Base-by-base conservation (phyloP, 2,329 filamentous ascomycete genomes). In the Clonostachys rhizophaga region DNA sequence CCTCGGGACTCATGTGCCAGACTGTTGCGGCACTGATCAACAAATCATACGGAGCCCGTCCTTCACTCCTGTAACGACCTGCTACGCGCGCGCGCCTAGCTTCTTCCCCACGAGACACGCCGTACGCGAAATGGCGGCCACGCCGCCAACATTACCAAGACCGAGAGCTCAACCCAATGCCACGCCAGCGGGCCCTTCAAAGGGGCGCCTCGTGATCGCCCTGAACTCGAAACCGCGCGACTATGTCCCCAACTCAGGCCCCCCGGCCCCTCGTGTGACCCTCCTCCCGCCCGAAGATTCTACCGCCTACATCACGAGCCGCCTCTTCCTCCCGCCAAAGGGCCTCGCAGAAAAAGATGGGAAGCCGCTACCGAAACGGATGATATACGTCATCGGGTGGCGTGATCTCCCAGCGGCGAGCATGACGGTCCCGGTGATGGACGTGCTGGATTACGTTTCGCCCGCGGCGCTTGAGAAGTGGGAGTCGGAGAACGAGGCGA, bases 381-480 rank as follows among this genome's bases (percentile, higher is more conserved):
- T 81, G 50, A 71, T 71, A 44, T 81, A 84, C 48, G 62, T 78
- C 3, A 67, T 85, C 6, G 73, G 74, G 7, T 82, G 78, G 72
- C 68, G 63, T 20, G 78, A 82, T 49, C 58, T 74, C 1, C 76
- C 76, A 0, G 68, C 70, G 0, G 76, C 74, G 37, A 67, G 70
- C 16, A 59, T 75, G 42, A 54, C 72, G 4, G 65, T 83, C 3
- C 71, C 67, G 53, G 55, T 73, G 55, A 66, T 70, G 65, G 47
- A 68, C 50, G 68, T 82, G 6, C 66, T 77, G 12, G 74, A 84
- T 34, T 84, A 82, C 51, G 79, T 85, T 8, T 83, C 81, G 0
- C 74, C 76, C 3, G 64, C 68, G 11, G 70, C 68, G 10, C 54
- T 83, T 4, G 82, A 86, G 57, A 69, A 79, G 0, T 86, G 74